A percentile compares a stretch with the other conserved stretches of the same genome.
Conservation (phyloP, 2,329 filamentous ascomycete species). For the Xylariaceae sp. region DNA sequence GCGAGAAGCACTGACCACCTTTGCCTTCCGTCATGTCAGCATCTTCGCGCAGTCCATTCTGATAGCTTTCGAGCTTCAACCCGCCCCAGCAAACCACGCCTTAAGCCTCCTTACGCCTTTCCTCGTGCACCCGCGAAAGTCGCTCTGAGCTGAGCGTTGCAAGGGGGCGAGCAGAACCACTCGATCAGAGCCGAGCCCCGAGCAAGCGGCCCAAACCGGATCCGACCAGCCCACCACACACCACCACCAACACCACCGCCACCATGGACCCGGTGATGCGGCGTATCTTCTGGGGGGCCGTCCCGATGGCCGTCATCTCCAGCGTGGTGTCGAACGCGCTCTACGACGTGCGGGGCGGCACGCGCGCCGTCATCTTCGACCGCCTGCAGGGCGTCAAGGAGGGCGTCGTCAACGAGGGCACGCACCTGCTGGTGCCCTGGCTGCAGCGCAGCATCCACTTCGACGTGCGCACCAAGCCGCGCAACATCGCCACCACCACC, state of each 20-base stretch:
- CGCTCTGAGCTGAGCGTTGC: too few species aligned
- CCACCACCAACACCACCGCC: background rate
- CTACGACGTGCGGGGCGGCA: conserved; percentile 95
- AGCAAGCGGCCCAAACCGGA: too few species aligned
- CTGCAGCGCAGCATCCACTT: conserved; percentile 90
- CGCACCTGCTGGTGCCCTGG: conserved; percentile 94
- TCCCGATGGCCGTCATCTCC: conserved; percentile 65
- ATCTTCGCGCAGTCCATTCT: too few species aligned
- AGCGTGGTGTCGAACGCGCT: conserved; percentile 69
- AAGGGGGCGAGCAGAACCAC: too few species aligned
- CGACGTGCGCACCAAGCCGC: conserved; percentile 93
- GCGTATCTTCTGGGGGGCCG: conserved; percentile 57
- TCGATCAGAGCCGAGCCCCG: too few species aligned
- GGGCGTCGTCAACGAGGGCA: conserved; percentile 86
- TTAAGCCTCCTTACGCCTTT: too few species aligned
- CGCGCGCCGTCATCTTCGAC: conserved; percentile 96
- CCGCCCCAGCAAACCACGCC: too few species aligned
- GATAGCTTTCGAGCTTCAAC: too few species aligned
- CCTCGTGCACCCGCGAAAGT: too few species aligned
- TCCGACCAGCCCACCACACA: too few species aligned
- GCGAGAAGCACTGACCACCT: too few species aligned
- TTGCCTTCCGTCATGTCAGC: too few species aligned
- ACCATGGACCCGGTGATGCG: conserved; percentile 51
- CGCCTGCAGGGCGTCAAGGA: conserved; percentile 88
- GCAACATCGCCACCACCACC: conserved; percentile 95